phyloP scores from a whole-genome alignment of 495 filamentous ascomycete genomes.

The Daldinia decipiens region DNA sequence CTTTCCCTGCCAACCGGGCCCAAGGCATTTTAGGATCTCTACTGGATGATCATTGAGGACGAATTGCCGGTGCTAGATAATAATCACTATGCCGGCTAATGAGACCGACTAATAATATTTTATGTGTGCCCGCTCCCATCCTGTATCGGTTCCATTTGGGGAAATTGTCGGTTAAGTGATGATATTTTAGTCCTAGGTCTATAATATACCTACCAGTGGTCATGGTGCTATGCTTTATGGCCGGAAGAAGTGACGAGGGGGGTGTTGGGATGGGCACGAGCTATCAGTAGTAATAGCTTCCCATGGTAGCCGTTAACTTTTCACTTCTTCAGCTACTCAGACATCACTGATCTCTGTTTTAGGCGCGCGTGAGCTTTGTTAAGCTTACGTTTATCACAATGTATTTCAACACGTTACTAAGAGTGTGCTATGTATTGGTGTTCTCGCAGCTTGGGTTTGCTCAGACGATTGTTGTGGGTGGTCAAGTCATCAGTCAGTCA shows the following conservation, averaged over 20 bases:
- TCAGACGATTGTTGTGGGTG: conserved; percentile 46
- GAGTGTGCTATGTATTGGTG: conserved; percentile 25
- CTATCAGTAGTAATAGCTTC: conserved; percentile 18
- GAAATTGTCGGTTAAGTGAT: conserved; percentile 35
- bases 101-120: conserved; percentile 37
- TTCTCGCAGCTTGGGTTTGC: conserved; percentile 23
- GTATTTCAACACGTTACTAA: conserved; percentile 30
- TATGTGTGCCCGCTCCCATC: conserved; percentile 24
- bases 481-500: conserved; percentile 45
- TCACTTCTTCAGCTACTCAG: conserved; percentile 6
- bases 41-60: conserved; percentile 18
- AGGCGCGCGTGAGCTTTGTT: conserved; percentile 2
- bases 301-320: not conserved
- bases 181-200: conserved; percentile 14
- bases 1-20: not conserved
- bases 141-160: conserved; percentile 27
- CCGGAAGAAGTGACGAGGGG: conserved; percentile 30
- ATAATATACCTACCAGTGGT: conserved; percentile 26
- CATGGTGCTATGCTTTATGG: conserved; percentile 24
- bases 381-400: conserved; percentile 21
- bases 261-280: conserved; percentile 11
- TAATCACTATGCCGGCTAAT: conserved; percentile 44
- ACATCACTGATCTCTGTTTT: not conserved
- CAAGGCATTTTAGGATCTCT: not conserved
- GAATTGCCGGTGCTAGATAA: conserved; percentile 39